These are phyloP conservation scores for Alternaria triticimaculans DNA, from an alignment of 2,329 filamentous ascomycete genomes.

Conservation along the genomic window DNA sequence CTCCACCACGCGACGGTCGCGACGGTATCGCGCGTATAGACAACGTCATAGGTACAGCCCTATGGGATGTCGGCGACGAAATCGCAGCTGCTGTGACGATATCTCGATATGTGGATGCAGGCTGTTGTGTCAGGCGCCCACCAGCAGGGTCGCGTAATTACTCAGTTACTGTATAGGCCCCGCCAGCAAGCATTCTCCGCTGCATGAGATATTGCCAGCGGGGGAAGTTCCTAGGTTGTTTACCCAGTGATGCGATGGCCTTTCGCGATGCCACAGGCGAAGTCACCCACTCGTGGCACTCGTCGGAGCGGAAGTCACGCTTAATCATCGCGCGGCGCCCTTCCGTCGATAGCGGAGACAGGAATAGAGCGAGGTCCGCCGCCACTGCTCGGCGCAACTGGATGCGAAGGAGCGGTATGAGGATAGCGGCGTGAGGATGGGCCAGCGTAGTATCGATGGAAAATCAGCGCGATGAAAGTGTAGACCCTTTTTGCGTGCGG, in stretches of 20 bases:
- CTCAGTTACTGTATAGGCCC: slow-evolving; percentile 9
- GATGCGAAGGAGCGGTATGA: slow-evolving; percentile 8
- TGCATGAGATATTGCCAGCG: slow-evolving; percentile 18
- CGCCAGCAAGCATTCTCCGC: slow-evolving; percentile 20
- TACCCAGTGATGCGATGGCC: slow-evolving; percentile 14
- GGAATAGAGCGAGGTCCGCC: slow-evolving; percentile 9
- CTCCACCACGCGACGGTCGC: slow-evolving; percentile 15
- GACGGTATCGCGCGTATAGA: neutral
- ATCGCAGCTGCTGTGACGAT: neutral
- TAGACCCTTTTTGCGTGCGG: slow-evolving; percentile 9
- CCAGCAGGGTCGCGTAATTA: slow-evolving; percentile 18
- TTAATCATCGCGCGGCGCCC: neutral
- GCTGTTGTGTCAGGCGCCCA: neutral
- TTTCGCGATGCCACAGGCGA: neutral
- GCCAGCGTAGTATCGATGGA: slow-evolving; percentile 17
- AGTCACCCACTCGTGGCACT: neutral
- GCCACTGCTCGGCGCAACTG: slow-evolving; percentile 3
- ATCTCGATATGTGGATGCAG: neutral
- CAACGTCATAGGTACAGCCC: slow-evolving; percentile 25
- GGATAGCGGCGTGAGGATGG: neutral
- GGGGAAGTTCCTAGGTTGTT: slow-evolving; percentile 6
- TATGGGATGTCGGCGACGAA: slow-evolving; percentile 16
- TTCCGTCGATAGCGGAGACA: slow-evolving; percentile 1
- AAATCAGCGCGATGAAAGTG: slow-evolving; percentile 8
- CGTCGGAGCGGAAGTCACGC: neutral